Evolutionary conservation across 1,139 yeast genomes (phyloP), one percentile per base, ranked within the genome.

Genomic region (Saccharomyces pastorianus): DNA sequence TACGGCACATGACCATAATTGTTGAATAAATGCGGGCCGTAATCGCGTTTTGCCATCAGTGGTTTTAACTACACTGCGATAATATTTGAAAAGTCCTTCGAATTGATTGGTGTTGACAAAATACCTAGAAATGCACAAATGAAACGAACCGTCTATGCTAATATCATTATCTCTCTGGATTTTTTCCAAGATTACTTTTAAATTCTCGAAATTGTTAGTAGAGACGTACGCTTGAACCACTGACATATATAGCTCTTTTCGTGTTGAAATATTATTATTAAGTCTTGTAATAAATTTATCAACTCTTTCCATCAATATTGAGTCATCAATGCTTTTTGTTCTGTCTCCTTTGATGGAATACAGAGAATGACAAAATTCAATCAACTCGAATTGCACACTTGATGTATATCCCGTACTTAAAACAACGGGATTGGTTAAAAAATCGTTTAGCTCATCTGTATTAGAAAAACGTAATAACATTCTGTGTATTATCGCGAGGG

Each of bases 51-150:
- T 47, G 11, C 51, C 54, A 6, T 56, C 51, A 20, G 47, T 29
- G 9, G 53, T 52, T 32, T 49, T 25, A 25, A 58, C 52, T 2
- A 55, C 52, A 26, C 53, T 53, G 25, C 58, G 53, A 34, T 59
- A 59, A 52, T 63, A 64, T 13, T 55, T 55, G 7, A 62, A 47
- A 13, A 65, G 51, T 27, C 59, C 56, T 1, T 44, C 48, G 6
- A 65, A 31, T 20, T 57, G 55, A 8, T 68, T 67, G 9, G 55
- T 55, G 26, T 57, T 59, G 7, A 59, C 59, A 53, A 64, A 66
- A 55, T 63, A 62, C 23, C 55, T 55, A 9, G 61, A 56, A 27
- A 64, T 54, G 6, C 55, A 48, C 4, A 49, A 29, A 51, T 65
- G 64, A 28, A 56, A 55, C 49, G 26, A 23, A 14, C 31, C 27